Evolutionary conservation across 139 green algal species (phyloP).

Genomic region (Trebouxia sp.): DNA sequence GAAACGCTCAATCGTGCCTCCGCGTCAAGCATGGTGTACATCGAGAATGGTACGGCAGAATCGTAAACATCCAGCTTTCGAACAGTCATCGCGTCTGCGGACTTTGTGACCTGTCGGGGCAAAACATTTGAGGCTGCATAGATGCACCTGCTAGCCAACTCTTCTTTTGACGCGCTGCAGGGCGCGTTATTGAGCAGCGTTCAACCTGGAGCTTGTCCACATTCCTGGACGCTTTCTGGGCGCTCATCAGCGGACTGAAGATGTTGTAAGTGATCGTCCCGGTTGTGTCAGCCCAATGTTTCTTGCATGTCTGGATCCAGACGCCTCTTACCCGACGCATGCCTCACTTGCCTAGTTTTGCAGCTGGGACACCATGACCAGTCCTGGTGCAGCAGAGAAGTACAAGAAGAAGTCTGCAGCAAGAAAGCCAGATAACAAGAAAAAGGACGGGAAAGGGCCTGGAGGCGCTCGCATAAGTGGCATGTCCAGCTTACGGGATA

Average conservation of each 20-base stretch:
- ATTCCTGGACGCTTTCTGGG: conserved; percentile 33
- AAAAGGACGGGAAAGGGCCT: background rate
- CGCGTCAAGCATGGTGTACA: background rate
- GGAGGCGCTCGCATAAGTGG: background rate
- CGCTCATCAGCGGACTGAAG: conserved; percentile 32
- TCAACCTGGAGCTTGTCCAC: conserved; percentile 20
- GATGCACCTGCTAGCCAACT: too few relatives aligned
- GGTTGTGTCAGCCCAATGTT: too few relatives aligned
- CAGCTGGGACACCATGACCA: background rate
- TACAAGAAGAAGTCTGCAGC: background rate
- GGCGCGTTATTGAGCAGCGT: conserved; percentile 35
- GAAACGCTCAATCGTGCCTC: too few relatives aligned
- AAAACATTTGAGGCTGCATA: too few relatives aligned
- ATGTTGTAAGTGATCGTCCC: conserved; percentile 42
- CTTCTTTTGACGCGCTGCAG: too few relatives aligned
- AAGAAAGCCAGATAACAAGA: background rate
- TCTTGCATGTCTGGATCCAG: too few relatives aligned
- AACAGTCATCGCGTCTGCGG: too few relatives aligned
- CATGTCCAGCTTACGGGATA: conserved; percentile 1
- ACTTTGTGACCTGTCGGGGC: too few relatives aligned
- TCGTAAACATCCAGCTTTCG: too few relatives aligned
- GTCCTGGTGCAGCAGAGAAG: background rate
- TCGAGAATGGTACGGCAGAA: background rate
- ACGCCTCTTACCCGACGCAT: too few relatives aligned
- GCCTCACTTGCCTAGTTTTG: too few relatives aligned